Conservation (phyloP, 176 grass and related monocot genomes). For the Triticum dicoccoides region DNA sequence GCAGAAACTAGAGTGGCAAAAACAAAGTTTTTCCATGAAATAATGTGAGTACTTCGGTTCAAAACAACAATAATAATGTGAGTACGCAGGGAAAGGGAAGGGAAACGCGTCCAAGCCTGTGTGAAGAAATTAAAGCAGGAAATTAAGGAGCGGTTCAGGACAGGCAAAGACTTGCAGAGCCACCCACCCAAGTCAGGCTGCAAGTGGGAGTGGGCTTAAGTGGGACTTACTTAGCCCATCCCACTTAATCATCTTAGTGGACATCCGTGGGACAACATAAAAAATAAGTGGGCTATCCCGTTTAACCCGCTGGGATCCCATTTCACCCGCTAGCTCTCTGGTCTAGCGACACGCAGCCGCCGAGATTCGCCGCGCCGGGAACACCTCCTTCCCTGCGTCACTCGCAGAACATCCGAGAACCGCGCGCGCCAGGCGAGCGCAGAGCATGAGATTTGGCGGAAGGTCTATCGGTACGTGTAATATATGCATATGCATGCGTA, state of each 20-base stretch:
- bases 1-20: too few species aligned
- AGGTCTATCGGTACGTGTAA: neutral
- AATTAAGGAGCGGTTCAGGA: constrained; percentile 27
- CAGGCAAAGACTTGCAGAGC: constrained; percentile 17
- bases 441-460: neutral
- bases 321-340: too few species aligned
- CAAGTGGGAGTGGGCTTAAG: too few species aligned
- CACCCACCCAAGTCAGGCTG: neutral
- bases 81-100: neutral
- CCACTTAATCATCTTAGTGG: too few species aligned
- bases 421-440: too few species aligned
- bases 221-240: too few species aligned
- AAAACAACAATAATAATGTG: too few species aligned
- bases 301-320: too few species aligned
- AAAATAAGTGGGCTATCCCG: too few species aligned
- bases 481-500: neutral
- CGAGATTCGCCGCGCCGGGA: constrained; percentile 46
- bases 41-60: neutral
- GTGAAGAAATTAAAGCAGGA: neutral
- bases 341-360: constrained; percentile 46
- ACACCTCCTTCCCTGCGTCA: constrained; percentile 42
- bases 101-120: neutral
- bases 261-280: too few species aligned
- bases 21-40: neutral
- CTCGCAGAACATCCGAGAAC: neutral